Conservation (phyloP, 805 yeast genomes). For the Lipomyces sp. region DNA sequence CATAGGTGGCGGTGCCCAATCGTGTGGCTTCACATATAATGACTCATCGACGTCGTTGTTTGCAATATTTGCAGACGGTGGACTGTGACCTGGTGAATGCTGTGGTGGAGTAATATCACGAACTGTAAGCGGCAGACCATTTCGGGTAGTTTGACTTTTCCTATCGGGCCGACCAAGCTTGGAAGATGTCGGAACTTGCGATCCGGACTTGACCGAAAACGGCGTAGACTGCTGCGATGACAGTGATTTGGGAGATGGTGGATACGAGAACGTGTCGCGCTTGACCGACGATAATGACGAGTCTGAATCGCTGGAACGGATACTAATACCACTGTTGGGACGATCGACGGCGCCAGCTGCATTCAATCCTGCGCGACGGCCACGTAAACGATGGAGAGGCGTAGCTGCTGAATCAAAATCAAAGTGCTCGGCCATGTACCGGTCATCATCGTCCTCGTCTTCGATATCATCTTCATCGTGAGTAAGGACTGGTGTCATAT, state of each 20-base stretch:
- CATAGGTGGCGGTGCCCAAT: conserved; percentile 32
- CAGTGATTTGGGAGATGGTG: conserved; percentile 33
- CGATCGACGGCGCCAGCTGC: not conserved
- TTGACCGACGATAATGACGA: conserved; percentile 25
- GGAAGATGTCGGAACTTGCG: not conserved
- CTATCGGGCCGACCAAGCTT: not conserved
- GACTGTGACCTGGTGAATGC: conserved; percentile 20
- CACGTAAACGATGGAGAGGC: conserved; percentile 7
- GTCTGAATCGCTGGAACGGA: conserved; percentile 29
- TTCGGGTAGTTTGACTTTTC: not conserved
- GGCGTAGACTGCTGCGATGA: conserved; percentile 27
- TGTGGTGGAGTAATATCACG: conserved; percentile 21
- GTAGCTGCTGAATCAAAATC: conserved; percentile 32
- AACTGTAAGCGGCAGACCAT: not conserved
- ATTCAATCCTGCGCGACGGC: not conserved
- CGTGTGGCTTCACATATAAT: conserved; percentile 23
- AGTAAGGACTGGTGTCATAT: conserved; percentile 26
- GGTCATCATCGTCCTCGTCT: conserved; percentile 25
- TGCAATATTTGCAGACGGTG: conserved; percentile 11
- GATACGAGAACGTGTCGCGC: conserved; percentile 24
- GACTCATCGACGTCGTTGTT: conserved; percentile 1
- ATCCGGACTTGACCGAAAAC: not conserved
- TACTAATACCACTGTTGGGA: conserved; percentile 10
- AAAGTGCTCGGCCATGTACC: conserved; percentile 31
- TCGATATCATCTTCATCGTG: conserved; percentile 31